Evolutionary conservation across 352 stramenopile species (phyloP).

Genomic region (Phytopythium boreale): DNA sequence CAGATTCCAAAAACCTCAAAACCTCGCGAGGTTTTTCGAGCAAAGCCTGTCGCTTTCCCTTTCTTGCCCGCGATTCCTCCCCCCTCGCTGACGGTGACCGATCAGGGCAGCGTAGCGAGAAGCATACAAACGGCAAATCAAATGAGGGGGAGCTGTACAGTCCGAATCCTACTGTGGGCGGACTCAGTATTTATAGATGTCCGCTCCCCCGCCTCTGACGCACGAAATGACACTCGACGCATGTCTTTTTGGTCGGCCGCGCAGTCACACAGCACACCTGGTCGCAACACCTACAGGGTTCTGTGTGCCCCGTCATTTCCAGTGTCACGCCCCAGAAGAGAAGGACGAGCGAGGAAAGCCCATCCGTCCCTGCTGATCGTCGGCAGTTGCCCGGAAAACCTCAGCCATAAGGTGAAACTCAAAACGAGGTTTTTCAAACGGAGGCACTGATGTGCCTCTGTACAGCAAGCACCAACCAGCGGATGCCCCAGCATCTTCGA

Average conservation of each 20-base stretch:
- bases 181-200: neutral
- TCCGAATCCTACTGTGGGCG: neutral
- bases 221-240: neutral
- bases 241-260: neutral
- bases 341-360: neutral
- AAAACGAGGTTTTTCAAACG: too few species aligned
- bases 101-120: constrained; percentile 8
- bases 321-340: neutral
- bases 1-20: neutral
- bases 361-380: neutral
- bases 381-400: neutral
- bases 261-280: neutral
- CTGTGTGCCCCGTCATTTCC: too few species aligned
- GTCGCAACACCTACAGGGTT: neutral
- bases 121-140: constrained; percentile 8
- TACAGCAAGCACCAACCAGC: too few species aligned
- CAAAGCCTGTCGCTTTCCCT: neutral
- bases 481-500: too few species aligned
- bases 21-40: neutral
- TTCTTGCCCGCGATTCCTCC: neutral
- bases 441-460: too few species aligned
- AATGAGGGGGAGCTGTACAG: neutral
- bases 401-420: neutral
- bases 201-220: too few species aligned
- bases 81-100: neutral